Conservation (phyloP, 768 basidiomycete genomes). For the Pleurotus giganteus region DNA sequence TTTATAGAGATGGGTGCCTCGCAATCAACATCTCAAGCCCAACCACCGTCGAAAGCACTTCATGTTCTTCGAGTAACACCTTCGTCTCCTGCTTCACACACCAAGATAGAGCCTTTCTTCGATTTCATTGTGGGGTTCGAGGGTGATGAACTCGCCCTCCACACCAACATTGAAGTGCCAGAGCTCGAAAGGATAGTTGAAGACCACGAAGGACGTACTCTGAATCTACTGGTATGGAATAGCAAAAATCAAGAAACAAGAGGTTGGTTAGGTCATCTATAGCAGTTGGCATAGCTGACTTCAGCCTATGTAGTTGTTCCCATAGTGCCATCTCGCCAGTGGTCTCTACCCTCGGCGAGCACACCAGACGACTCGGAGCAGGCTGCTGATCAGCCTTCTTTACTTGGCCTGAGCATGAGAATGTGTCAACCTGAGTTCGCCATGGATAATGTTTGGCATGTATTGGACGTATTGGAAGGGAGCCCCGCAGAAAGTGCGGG, state of each 20-base stretch:
- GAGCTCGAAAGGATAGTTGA: slow-evolving; percentile 83
- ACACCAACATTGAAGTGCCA: slow-evolving; percentile 60
- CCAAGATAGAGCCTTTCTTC: slow-evolving; percentile 88
- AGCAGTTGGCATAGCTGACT: slow-evolving; percentile 4
- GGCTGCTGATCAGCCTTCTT: slow-evolving; percentile 65
- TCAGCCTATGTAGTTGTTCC: slow-evolving; percentile 60
- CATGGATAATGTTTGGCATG: slow-evolving; percentile 96
- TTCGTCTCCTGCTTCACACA: slow-evolving; percentile 82
- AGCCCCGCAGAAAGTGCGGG: slow-evolving; percentile 96
- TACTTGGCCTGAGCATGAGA: slow-evolving; percentile 93
- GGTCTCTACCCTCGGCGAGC: slow-evolving; percentile 54
- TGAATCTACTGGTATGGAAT: slow-evolving; percentile 81
- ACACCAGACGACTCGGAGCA: slow-evolving; percentile 37
- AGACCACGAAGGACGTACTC: slow-evolving; percentile 64
- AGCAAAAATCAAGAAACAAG: slow-evolving; percentile 72
- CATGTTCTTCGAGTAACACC: slow-evolving; percentile 91
- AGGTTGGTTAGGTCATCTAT: slow-evolving; percentile 40
- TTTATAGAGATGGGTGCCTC: slow-evolving; percentile 61
- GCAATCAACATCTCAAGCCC: slow-evolving; percentile 55
- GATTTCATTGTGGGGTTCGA: slow-evolving; percentile 95
- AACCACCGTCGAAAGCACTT: slow-evolving; percentile 61
- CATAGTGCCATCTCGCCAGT: slow-evolving; percentile 80
- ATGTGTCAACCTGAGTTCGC: slow-evolving; percentile 89
- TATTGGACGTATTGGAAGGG: slow-evolving; percentile 94
- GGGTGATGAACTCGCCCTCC: slow-evolving; percentile 54